Conservation (phyloP, 352 stramenopile species). For the Phytophthora capsici region DNA sequence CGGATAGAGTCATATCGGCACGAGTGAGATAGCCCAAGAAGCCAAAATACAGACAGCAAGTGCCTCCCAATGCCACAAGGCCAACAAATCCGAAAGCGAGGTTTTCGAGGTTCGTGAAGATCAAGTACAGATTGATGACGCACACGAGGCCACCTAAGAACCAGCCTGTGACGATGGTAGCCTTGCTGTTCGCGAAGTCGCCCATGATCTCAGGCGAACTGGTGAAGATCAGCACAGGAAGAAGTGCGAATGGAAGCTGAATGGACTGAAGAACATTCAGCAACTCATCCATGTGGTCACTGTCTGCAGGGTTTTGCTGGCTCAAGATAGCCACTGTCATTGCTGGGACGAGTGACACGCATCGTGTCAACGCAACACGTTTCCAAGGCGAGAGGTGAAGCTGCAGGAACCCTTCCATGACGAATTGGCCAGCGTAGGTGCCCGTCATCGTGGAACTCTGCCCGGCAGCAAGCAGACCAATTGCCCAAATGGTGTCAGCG, state of each 20-base stretch:
- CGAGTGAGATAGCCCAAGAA: conserved; percentile 76
- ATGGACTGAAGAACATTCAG: conserved; percentile 94
- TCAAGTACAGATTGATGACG: conserved; percentile 81
- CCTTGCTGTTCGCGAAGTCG: conserved; percentile 62
- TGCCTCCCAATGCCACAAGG: conserved; percentile 36
- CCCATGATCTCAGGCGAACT: conserved; percentile 85
- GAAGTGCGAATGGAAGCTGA: conserved; percentile 91
- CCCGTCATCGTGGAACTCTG: conserved; percentile 97
- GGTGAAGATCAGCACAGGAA: conserved; percentile 91
- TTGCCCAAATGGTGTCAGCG: conserved; percentile 92
- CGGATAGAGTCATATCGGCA: conserved; percentile 40
- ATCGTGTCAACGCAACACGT: conserved; percentile 84
- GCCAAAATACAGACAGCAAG: conserved; percentile 68
- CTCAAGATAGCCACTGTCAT: conserved; percentile 89
- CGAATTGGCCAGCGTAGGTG: conserved; percentile 97
- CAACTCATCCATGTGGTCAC: conserved; percentile 89
- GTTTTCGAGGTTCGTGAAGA: conserved; percentile 66
- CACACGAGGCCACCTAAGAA: conserved; percentile 65
- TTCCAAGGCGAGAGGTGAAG: conserved; percentile 88
- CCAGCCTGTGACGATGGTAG: conserved; percentile 61
- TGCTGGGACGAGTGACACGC: conserved; percentile 92
- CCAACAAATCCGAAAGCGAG: conserved; percentile 48
- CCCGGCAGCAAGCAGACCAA: conserved; percentile 94
- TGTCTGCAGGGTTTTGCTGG: conserved; percentile 77
- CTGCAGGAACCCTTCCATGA: conserved; percentile 98